phyloP scores from a whole-genome alignment of 495 filamentous ascomycete genomes.

The Penicillium arizonense region DNA sequence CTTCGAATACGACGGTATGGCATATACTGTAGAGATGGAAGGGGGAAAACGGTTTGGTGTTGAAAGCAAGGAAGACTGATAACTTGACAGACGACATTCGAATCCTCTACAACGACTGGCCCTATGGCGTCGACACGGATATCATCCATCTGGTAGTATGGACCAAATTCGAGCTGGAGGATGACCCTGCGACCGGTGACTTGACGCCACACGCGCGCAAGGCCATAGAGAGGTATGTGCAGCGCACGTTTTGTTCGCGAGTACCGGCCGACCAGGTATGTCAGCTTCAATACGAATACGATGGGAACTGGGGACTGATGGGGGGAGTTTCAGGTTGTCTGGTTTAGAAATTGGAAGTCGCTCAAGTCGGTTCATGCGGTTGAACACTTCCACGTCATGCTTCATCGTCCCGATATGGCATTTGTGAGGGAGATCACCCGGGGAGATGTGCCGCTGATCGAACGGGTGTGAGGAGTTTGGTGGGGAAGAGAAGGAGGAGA shows the following conservation, averaged over 20 bases:
- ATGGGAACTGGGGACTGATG: neutral
- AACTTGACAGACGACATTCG: conserved; percentile 61
- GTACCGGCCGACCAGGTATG: conserved; percentile 40
- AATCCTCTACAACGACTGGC: conserved; percentile 86
- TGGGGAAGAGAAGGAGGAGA: neutral
- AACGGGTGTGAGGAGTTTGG: conserved; percentile 17
- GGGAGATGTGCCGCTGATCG: conserved; percentile 64
- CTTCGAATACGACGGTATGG: conserved; percentile 52
- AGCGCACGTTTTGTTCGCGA: conserved; percentile 55
- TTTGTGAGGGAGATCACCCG: conserved; percentile 71
- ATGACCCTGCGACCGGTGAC: conserved; percentile 62
- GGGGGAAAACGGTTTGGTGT: neutral
- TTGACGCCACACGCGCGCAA: conserved; percentile 59
- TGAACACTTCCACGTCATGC: conserved; percentile 95
- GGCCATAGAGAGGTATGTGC: conserved; percentile 68
- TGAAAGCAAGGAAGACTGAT: neutral
- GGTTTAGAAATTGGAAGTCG: conserved; percentile 87
- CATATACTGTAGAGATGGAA: neutral
- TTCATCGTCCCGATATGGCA: conserved; percentile 66
- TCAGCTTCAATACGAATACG: conserved; percentile 17
- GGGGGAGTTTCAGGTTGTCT: conserved; percentile 57
- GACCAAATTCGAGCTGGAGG: conserved; percentile 82
- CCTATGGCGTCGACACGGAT: conserved; percentile 71
- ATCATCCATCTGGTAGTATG: conserved; percentile 86
- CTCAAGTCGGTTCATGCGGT: conserved; percentile 81